Evolutionary conservation across 306 rosid species (phyloP).

Genomic region (Benincasa hispida): DNA sequence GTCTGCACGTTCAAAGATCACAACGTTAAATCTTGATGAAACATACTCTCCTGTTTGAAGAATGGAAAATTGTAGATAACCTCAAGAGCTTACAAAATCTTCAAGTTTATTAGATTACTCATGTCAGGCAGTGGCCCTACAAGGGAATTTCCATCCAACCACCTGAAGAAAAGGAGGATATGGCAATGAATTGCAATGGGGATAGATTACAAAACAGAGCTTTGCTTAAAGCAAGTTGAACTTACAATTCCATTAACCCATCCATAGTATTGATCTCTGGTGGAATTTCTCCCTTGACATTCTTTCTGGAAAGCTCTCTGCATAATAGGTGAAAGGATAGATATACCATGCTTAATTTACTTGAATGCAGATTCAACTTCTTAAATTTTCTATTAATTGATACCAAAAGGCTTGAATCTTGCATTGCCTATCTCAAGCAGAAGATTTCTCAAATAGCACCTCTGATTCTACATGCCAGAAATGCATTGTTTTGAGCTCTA

Average conservation of each 20-base stretch:
- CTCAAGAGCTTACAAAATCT: conserved; percentile 65
- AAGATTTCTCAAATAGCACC: not conserved
- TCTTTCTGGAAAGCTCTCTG: conserved; percentile 61
- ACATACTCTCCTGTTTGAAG: not conserved
- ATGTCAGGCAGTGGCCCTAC: conserved; percentile 77
- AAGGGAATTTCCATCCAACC: conserved; percentile 69
- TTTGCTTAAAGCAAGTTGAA: conserved; percentile 9
- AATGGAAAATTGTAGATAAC: conserved; percentile 6
- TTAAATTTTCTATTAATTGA: not conserved
- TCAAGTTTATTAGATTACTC: conserved; percentile 64
- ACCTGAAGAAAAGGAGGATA: conserved; percentile 29
- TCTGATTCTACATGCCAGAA: not conserved
- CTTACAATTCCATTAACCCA: conserved; percentile 69
- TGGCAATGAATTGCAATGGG: not conserved
- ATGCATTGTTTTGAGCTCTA: not conserved
- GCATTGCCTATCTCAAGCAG: conserved; percentile 1
- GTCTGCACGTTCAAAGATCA: conserved; percentile 38
- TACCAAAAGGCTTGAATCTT: not conserved
- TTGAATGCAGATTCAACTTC: not conserved
- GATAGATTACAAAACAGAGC: not conserved
- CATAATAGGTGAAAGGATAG: not conserved
- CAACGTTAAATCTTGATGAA: not conserved
- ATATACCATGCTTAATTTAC: not conserved
- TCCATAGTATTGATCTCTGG: conserved; percentile 56
- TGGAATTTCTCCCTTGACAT: conserved; percentile 60